Base-by-base conservation (phyloP, 352 stramenopile species). In the Globisporangium camurandrum region DNA sequence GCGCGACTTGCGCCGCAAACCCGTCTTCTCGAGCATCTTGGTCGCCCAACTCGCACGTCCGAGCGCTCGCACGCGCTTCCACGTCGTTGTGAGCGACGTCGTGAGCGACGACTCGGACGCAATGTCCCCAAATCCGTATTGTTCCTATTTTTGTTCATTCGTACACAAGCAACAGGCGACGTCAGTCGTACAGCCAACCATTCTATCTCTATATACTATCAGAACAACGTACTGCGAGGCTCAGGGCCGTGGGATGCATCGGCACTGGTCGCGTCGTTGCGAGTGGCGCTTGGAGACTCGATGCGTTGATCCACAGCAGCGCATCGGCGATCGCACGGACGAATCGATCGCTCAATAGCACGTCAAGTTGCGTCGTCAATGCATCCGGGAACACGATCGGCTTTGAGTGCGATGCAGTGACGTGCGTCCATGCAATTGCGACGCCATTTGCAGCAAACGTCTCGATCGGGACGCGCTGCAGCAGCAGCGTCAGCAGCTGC, bases 111-210 rank as follows among this genome's bases (percentile, higher is more conserved):
- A 67, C 26, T 69, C 51, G 9, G 75, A 82, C 30, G 74, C 73
- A 23, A 88, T 88, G 36, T 86, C 71, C 7, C 73, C 77, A 61
- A 88, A 88, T 2, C 77, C 77, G 51, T 78, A 88, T 79, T 86
- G 70, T 50, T 85, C 77, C 77, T 88, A 50, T 22, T 0, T 6
- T 11, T 6, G 6, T 11, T 6, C 30, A 34, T 12, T 34, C 6
- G 30, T 12, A 6, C 30, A 34, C 6, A 45, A 3, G 31, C 26
- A 9, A n/a, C n/a, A n/a, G n/a, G n/a, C n/a, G n/a, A n/a, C 26
- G 23, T 43, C 44, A 40, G 26, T 51, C 5, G 3, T 28, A n/a
- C n/a, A n/a, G n/a, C n/a, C 14, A 12, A 30, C 37, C 14, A 57
- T 33, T 10, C 19, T 20, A 30, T 60, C 14, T 51, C 42, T 41